phyloP scores from a whole-genome alignment of 2,329 filamentous ascomycete species.

The Ceratocystis harringtonii region DNA sequence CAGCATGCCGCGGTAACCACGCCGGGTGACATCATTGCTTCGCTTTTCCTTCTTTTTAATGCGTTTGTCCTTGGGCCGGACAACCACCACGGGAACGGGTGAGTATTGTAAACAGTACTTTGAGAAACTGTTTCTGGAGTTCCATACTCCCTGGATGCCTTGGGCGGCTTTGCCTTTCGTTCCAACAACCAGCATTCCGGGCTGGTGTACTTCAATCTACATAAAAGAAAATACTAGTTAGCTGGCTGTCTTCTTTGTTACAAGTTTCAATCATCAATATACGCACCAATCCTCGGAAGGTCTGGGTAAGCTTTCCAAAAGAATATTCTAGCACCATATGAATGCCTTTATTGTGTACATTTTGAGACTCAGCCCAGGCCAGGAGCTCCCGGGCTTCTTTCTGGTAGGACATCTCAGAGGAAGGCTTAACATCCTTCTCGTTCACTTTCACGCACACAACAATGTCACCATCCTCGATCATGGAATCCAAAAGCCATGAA shows the following conservation, averaged over 20 bases:
- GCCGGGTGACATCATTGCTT: conserved; percentile 56
- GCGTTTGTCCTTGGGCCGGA: conserved; percentile 72
- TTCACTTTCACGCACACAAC: conserved; percentile 80
- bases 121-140: conserved; percentile 65
- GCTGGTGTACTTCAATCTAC: conserved; percentile 82
- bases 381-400: conserved; percentile 62
- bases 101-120: conserved; percentile 93
- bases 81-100: conserved; percentile 83
- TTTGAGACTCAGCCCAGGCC: conserved; percentile 63
- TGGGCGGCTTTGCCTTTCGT: conserved; percentile 73
- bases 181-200: conserved; percentile 79
- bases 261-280: neutral
- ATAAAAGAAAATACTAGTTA: neutral
- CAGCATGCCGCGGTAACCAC: conserved; percentile 65
- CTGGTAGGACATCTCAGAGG: conserved; percentile 56
- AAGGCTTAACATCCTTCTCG: conserved; percentile 60
- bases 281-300: conserved; percentile 75
- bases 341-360: conserved; percentile 64
- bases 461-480: conserved; percentile 87
- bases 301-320: conserved; percentile 76
- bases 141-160: conserved; percentile 72
- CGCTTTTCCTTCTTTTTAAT: conserved; percentile 83
- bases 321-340: conserved; percentile 76
- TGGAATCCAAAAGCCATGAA: conserved; percentile 80
- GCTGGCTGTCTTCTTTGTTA: neutral